A percentile compares a stretch with the other conserved stretches of the same genome.
Evolutionary conservation across 371 early-diverging fungal species (phyloP).

Genomic region (Smittium culicis): DNA sequence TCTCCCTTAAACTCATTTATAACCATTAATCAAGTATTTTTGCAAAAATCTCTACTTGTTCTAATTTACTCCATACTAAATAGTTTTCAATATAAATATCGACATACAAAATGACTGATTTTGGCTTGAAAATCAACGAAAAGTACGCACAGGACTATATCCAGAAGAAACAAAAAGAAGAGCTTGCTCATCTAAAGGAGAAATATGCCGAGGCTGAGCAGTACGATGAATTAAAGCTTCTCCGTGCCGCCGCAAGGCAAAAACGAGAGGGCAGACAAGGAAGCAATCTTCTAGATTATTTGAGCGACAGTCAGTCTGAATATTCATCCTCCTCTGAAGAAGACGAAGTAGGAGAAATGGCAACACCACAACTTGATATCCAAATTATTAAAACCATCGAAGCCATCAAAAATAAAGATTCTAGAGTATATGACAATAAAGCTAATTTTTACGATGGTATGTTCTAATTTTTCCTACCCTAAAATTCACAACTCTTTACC

Average conservation of each 20-base stretch:
- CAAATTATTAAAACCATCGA: conserved; percentile 84
- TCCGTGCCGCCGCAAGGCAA: conserved; percentile 31
- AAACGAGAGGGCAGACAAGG: conserved; percentile 31
- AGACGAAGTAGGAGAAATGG: conserved; percentile 70
- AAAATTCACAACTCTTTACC: too few species aligned
- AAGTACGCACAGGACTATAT: conserved; percentile 47
- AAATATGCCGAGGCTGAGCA: conserved; percentile 34
- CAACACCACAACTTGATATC: conserved; percentile 78
- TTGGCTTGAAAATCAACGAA: conserved; percentile 34
- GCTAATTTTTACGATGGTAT: conserved; percentile 47
- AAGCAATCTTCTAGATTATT: conserved; percentile 23
- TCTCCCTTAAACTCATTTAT: too few species aligned
- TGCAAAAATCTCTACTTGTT: too few species aligned
- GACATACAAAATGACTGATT: conserved; percentile 1
- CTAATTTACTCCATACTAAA: too few species aligned
- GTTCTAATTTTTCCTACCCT: too few species aligned
- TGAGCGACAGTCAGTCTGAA: conserved; percentile 32
- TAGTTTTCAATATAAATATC: too few species aligned
- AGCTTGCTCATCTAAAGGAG: conserved; percentile 45
- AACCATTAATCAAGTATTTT: too few species aligned
- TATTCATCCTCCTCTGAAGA: conserved; percentile 38
- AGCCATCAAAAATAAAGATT: conserved; percentile 58
- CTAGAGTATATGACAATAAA: conserved; percentile 63
- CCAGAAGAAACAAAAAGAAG: conserved; percentile 44
- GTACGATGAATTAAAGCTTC: conserved; percentile 21